Evolutionary conservation across 129 eudicot genomes (phyloP), one percentile per base, ranked within the genome.

Genomic region (Artemisia annua): DNA sequence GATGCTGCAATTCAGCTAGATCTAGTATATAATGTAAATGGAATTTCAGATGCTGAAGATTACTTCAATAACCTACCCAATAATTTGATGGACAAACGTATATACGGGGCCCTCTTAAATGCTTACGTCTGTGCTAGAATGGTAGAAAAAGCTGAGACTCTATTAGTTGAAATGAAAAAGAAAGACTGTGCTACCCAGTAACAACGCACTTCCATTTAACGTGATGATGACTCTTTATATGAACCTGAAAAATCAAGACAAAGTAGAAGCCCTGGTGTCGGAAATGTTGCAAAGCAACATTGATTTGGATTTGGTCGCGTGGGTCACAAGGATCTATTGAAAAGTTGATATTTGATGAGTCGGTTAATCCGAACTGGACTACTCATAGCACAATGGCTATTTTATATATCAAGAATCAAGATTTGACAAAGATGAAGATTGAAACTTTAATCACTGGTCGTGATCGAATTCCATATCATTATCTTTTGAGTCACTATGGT

Each of bases 221-320:
- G 98, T 90, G 77, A 94, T 94, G 91, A 90, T 94, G 97, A 94
- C 97, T 15, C 96, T 94, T 56, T 94, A 87, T 62, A 84, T 80
- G 96, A 84, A 86, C 78, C 79, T 84, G 63, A 86, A 83, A 71
- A 80, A 86, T n/a, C 76, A 85, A 56, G 93, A 86, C 57, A 84
- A 83, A 77, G 85, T 90, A 19, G 93, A 87, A 57, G 62, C 64
- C 22, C 8, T 84, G 39, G 74, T 90, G 58, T 70, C 80, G 0
- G 97, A 94, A 70, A 85, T 94, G 91, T 77, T 44, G 79, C 81
- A 87, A 81, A 94, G 62, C 66, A 75, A 82, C 52, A 71, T 94
- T 61, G 73, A 72, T 2, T 72, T 87, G 7, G 97, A 94, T 80
- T 62, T 79, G 14, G 0, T 83, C 96, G 19, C 71, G 84, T 11